Base-by-base conservation (phyloP, 768 basidiomycete species). In the Epithele typhae region DNA sequence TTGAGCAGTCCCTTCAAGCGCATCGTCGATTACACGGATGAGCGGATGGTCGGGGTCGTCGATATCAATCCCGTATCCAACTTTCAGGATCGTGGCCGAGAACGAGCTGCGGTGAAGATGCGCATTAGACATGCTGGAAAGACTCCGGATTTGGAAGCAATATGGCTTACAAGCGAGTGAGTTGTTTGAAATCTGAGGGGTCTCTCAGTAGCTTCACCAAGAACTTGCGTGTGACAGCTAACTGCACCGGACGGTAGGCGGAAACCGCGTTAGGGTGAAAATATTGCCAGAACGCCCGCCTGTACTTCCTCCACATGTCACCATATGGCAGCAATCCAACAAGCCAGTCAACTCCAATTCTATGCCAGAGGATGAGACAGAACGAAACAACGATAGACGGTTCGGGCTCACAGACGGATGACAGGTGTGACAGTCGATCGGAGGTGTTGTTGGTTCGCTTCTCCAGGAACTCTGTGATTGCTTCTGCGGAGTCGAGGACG, bases 381-480 rank as follows among this genome's bases (percentile, higher is more conserved):
- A 6, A n/a, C 25, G 40, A 8, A 5, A 15, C 21, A 11, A 33
- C 57, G 11, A 25, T 55, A 53, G 54, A 37, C 2, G 40, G 33
- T 7, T 40, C 38, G 15, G 49, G 32, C 24, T 40, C 27, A 30
- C 27, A 30, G 27, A 14, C 7, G 14, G 27, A 30, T 30, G 27
- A 7, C 27, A 14, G 30, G 12, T 27, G 23, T 11, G 34, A 34
- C 4, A 38, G 25, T 18, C 46, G 21, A 30, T 40, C 43, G 5
- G 55, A 52, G 22, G 58, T 55, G 36, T 44, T 51, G 30, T 43
- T 42, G n/a, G 57, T 50, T 2, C 50, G 47, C 32, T 52, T 56
- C n/a, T 60, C 59, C 5, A 60, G 47, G 2, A 57, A 43, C 30
- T 60, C 55, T 30, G 42, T 35, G 6, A 57, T 43, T 9, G 48